Base-by-base conservation (phyloP, 345 rosid species). In the Rhodamnia argentea region DNA sequence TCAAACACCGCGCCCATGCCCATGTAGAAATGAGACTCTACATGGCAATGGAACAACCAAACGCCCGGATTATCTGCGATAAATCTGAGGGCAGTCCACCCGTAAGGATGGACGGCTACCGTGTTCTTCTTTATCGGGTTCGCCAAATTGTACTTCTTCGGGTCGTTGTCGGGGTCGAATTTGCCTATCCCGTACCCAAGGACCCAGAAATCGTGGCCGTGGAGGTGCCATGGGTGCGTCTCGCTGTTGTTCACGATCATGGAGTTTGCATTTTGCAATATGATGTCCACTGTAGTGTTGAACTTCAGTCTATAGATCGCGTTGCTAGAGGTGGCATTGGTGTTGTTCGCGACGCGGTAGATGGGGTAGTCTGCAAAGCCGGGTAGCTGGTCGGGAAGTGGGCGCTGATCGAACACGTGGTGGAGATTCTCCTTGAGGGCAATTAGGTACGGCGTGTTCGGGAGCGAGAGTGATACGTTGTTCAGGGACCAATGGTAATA, bases 141-240 rank as follows among this genome's bases (percentile, higher is more conserved):
- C 10, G 83, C 93, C 92, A 94, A 83, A 84, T 94, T 95, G 87
- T 88, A 96, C 23, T 87, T 87, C 84, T 83, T 89, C 0, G 91
- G 88, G 75, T 96, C 96, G 16, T 88, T 90, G 15, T 37, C 20
- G 56, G 86, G 58, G 74, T 95, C 88, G 44, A 93, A 96, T 84
- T 95, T 93, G 2, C 98, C 97, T 20, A 78, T 84, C 9, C 98
- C 98, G 6, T 94, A 92, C 0, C 97, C 94, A 0, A 96, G 75
- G 10, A 94, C 97, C 99, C 97, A 96, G 83, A 95, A 96, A 89
- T 95, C 98, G 85, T 95, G 98, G 50, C 98, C 98, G 44, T 95
- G 98, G 5, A 95, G 89, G 90, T 94, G 99, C 99, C 97, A 91
- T 0, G 97, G 93, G 84, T 96, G 99, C 4, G 98, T 96, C 91